Evolutionary conservation across 257 asterid genomes (phyloP).

Genomic region (Gynochthodes officinalis): DNA sequence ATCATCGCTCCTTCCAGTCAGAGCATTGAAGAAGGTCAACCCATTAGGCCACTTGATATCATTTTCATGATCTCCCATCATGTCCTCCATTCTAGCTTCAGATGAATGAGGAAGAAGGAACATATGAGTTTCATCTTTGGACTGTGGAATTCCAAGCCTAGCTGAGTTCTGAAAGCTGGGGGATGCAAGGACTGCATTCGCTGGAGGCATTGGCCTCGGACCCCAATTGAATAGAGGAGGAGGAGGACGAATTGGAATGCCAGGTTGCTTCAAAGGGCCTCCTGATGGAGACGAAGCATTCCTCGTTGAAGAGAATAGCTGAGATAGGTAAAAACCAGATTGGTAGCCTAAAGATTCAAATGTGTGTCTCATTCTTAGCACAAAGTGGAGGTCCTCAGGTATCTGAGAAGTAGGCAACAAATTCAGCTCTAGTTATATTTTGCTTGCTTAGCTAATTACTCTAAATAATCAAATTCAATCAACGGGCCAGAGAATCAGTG

Average conservation of each 20-base stretch:
- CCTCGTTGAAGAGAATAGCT: slow-evolving; percentile 77
- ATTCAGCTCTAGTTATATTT: background rate
- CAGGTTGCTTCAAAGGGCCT: slow-evolving; percentile 57
- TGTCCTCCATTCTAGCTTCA: slow-evolving; percentile 52
- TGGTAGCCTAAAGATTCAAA: slow-evolving; percentile 93
- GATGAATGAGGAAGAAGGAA: slow-evolving; percentile 79
- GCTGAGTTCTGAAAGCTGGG: slow-evolving; percentile 54
- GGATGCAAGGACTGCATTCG: slow-evolving; percentile 43
- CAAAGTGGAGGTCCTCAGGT: slow-evolving; percentile 95
- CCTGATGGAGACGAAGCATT: slow-evolving; percentile 49
- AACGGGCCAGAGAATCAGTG: background rate
- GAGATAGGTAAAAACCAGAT: slow-evolving; percentile 91
- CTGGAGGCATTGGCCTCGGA: slow-evolving; percentile 52
- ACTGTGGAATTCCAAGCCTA: slow-evolving; percentile 45
- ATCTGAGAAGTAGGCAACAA: slow-evolving; percentile 42
- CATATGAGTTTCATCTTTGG: slow-evolving; percentile 80
- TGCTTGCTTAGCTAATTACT: background rate
- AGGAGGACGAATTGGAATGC: slow-evolving; percentile 53
- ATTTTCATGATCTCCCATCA: slow-evolving; percentile 61
- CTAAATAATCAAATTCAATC: background rate
- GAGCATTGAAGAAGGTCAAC: slow-evolving; percentile 67
- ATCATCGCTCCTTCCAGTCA: slow-evolving; percentile 66
- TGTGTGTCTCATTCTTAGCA: slow-evolving; percentile 93
- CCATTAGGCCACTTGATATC: slow-evolving; percentile 99
- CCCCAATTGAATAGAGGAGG: slow-evolving; percentile 83